phyloP scores from a whole-genome alignment of 148 eudicot species.

The Amaranthus palmeri region DNA sequence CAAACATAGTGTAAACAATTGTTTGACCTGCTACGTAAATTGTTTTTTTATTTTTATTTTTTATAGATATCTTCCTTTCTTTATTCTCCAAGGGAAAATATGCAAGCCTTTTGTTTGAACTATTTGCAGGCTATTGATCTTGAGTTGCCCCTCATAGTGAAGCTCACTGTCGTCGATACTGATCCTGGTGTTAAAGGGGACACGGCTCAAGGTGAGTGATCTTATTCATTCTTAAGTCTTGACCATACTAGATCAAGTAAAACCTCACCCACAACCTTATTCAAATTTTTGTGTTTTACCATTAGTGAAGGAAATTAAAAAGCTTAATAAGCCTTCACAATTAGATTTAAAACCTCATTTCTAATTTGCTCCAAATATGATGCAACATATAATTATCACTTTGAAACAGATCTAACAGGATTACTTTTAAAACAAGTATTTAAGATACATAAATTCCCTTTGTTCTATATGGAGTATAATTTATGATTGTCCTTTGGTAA shows the following conservation, averaged over 20 bases:
- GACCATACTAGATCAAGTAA: not conserved
- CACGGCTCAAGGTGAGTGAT: slow-evolving; percentile 69
- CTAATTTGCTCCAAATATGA: no score
- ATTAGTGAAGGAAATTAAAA: not conserved
- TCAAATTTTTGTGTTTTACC: not conserved
- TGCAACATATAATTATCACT: no score
- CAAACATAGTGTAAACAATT: no score
- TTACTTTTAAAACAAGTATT: no score
- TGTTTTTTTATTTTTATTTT: not conserved
- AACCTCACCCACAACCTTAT: not conserved
- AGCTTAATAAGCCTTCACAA: not conserved
- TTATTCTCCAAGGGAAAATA: not conserved
- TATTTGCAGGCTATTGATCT: slow-evolving; percentile 73
- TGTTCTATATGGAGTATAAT: no score
- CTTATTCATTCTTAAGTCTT: slow-evolving; percentile 8
- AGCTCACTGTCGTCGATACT: slow-evolving; percentile 64
- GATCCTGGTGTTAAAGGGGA: slow-evolving; percentile 89
- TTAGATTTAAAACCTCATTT: no score
- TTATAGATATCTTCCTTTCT: not conserved
- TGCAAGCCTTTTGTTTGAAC: slow-evolving; percentile 16
- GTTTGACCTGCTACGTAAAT: not conserved
- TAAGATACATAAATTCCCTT: no score
- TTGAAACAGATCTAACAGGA: no score
- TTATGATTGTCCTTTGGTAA: no score
- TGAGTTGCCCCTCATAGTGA: slow-evolving; percentile 78